Evolutionary conservation across 2,329 filamentous ascomycete genomes (phyloP), one percentile per base, ranked within the genome.

Genomic region (Diaporthe batatas): DNA sequence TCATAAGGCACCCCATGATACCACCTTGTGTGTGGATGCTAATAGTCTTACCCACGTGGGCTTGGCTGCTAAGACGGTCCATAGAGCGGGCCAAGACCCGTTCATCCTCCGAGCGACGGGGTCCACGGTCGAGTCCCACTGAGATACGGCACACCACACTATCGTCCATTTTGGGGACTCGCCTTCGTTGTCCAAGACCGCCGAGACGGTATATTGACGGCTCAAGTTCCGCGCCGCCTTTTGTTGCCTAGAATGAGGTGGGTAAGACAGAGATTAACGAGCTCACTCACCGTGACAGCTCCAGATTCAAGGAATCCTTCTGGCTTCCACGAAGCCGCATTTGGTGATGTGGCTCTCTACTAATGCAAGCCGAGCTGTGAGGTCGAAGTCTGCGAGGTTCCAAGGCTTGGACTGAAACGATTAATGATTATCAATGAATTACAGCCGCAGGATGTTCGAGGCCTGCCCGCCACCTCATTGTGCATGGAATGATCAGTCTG

Each of bases 221-320:
- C 14, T n/a, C 47, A 23, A 67, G 62, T 47, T 32, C 53, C 44
- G 32, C 32, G 47, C 51, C 47, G n/a, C 16, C 8, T 16, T 39
- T 29, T 39, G 32, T 21, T 32, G 62, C 47, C 47, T 16, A n/a
- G 25, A 53, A 51, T 18, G 21, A 54, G 68, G 68, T 62, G 68
- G 62, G 68, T 62, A 54, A 70, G 68, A 70, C 55, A 70, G 55
- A 70, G 55, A 70, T 62, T 62, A 53, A 70, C 68, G 55, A 70
- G 57, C 55, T 62, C 51, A 62, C 18, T 53, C 44, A 42, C 44
- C 23, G 54, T 16, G 32, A 25, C 23, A 49, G 68, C 36, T 54
- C 44, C 68, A 62, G 34, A 62, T 70, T 34, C 18, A 62, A 34
- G 55, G 32, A 23, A 49, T 14, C 10, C 16, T 32, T 32, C 68